Base-by-base conservation (phyloP, 805 yeast genomes). In the Deakozyma indianensis region DNA sequence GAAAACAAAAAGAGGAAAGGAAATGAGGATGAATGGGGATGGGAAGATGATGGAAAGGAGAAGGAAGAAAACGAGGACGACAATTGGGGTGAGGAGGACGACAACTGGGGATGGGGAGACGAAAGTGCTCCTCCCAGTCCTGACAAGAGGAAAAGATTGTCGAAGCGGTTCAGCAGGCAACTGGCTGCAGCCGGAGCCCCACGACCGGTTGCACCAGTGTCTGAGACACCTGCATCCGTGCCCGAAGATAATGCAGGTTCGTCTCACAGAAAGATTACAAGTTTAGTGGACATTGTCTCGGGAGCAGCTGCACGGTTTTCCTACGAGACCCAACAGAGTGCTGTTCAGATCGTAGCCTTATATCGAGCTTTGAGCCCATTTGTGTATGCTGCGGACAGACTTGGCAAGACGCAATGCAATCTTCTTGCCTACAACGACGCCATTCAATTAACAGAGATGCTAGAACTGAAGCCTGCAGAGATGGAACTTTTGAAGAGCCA, bases 301-400 rank as follows among this genome's bases (percentile, higher is more conserved):
- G 38, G 16, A 20, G 9, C 38, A n/a, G 38, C 38, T 32, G 38
- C 38, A 20, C 11, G 38, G 5, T 32, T 32, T 32, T 32, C 38
- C 18, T 32, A 32, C 18, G 38, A 32, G 18, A 32, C 38, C 16
- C 38, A 32, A 32, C 38, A 32, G 18, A 32, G 38, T n/a, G 11
- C 38, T 9, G 20, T 14, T 14, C 38, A 32, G 18, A 11, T 54
- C 16, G 41, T 54, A n/a, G 46, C 53, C 4, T 46, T 56, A 1
- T 56, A 45, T 43, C 48, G 56, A 2, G 56, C 57, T 15, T 47
- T 56, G 3, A 43, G 51, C 7, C 52, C 55, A 1, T 5, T 45
- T 4, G 41, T 46, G 1, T 56, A 56, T 38, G 22, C 47, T 14
- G 32, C 47, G 5, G 16, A n/a, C 18, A 32, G 16, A 20, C 38